Percentiles rank a stretch among this genome's conserved stretches.
Evolutionary conservation across 2,329 filamentous ascomycete species (phyloP).

Genomic region (Xylariaceae sp.): DNA sequence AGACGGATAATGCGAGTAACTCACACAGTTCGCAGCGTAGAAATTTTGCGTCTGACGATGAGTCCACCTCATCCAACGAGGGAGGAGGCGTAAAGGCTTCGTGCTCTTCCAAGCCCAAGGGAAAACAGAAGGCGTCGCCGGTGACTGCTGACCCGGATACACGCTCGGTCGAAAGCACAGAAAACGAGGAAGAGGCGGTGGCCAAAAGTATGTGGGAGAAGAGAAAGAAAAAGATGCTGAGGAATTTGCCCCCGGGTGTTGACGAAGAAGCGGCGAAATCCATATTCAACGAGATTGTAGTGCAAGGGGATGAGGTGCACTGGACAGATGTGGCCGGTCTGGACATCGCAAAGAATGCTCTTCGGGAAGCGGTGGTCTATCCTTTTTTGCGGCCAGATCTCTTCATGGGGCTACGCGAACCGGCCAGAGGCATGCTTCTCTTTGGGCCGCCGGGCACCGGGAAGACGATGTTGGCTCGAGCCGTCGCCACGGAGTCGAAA

Average conservation of each 20-base stretch:
- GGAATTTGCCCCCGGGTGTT: slow-evolving; percentile 74
- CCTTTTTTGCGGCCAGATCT: slow-evolving; percentile 92
- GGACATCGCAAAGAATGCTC: slow-evolving; percentile 81
- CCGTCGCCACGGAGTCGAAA: slow-evolving; percentile 88
- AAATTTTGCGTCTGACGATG: slow-evolving; percentile 15
- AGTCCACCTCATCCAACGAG: slow-evolving; percentile 22
- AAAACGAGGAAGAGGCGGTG: slow-evolving; percentile 36
- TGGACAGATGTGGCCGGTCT: slow-evolving; percentile 93
- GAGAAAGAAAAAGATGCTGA: slow-evolving; percentile 63
- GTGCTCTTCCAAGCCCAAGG: slow-evolving; percentile 27
- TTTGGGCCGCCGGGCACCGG: slow-evolving; percentile 98
- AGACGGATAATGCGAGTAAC: slow-evolving; percentile 25
- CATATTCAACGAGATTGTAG: slow-evolving; percentile 92
- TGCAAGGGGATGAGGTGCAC: slow-evolving; percentile 89
- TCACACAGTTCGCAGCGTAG: slow-evolving; percentile 12
- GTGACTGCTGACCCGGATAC: slow-evolving; percentile 42
- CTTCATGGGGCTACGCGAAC: slow-evolving; percentile 92
- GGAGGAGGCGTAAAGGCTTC: slow-evolving; percentile 7
- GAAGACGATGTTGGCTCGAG: slow-evolving; percentile 95
- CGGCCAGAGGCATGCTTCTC: slow-evolving; percentile 88
- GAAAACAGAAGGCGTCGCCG: slow-evolving; percentile 39
- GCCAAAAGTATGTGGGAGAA: slow-evolving; percentile 55
- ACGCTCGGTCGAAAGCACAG: slow-evolving; percentile 42
- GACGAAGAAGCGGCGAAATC: slow-evolving; percentile 81
- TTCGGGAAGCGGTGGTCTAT: slow-evolving; percentile 96